Evolutionary conservation across 2,329 filamentous ascomycete species (phyloP).

Genomic region (Nannizziopsis arthrosporioides): DNA sequence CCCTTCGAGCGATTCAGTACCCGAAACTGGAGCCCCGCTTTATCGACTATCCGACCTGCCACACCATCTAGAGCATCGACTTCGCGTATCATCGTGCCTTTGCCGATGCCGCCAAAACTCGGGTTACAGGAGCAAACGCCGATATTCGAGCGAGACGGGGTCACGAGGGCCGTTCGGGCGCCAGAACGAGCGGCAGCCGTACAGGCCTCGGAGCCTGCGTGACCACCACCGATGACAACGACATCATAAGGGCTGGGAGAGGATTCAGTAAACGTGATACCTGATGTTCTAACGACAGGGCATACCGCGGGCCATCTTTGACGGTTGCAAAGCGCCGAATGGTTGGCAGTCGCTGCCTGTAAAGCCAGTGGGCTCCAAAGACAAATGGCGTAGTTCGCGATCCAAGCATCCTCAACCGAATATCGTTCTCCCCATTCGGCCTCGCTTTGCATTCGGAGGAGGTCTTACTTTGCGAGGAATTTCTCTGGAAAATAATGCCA

Average conservation of each 20-base stretch:
- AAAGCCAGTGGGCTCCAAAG: slow-evolving; percentile 13
- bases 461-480: too few relatives aligned
- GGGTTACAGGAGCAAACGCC: slow-evolving; percentile 96
- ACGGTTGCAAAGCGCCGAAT: slow-evolving; percentile 31
- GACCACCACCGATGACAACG: slow-evolving; percentile 86
- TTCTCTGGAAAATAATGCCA: not conserved
- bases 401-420: not conserved
- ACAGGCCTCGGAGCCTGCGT: slow-evolving; percentile 88
- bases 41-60: slow-evolving; percentile 78
- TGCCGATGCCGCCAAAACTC: slow-evolving; percentile 95
- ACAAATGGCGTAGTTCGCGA: not conserved
- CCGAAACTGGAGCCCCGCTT: slow-evolving; percentile 87
- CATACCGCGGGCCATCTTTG: slow-evolving; percentile 28
- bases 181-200: slow-evolving; percentile 81
- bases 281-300: not conserved
- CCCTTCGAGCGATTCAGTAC: slow-evolving; percentile 81
- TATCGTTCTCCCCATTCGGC: not conserved
- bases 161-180: slow-evolving; percentile 79
- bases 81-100: slow-evolving; percentile 90
- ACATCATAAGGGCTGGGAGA: slow-evolving; percentile 64
- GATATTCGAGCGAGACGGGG: slow-evolving; percentile 75
- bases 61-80: slow-evolving; percentile 90
- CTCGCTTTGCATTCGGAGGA: not conserved
- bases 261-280: slow-evolving; percentile 4
- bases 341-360: slow-evolving; percentile 16